Evolutionary conservation across 257 asterid species (phyloP).

Genomic region (Petrea volubilis): DNA sequence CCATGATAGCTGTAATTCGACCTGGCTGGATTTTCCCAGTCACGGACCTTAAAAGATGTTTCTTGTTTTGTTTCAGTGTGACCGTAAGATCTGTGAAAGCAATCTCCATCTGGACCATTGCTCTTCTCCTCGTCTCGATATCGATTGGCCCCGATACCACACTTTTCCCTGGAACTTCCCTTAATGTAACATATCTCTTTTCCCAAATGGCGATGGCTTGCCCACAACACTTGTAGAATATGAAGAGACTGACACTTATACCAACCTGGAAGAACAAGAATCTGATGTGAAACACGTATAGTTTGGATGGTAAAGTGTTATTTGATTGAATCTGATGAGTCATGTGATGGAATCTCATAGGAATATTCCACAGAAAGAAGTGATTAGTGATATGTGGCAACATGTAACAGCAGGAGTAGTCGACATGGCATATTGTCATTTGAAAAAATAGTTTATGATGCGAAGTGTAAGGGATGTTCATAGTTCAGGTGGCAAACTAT

Average conservation of each 20-base stretch:
- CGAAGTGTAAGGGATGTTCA: no score
- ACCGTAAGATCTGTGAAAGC: conserved; percentile 73
- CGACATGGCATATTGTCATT: no score
- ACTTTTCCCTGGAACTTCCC: conserved; percentile 81
- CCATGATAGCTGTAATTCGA: conserved; percentile 95
- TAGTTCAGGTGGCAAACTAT: no score
- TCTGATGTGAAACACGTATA: no score
- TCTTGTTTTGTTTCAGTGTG: conserved; percentile 67
- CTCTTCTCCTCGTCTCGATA: conserved; percentile 51
- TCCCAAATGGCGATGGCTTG: conserved; percentile 55
- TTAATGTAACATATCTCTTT: conserved; percentile 69
- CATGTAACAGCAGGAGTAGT: no score
- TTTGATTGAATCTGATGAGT: no score
- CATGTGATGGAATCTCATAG: no score
- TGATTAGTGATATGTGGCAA: no score
- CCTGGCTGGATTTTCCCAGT: conserved; percentile 82
- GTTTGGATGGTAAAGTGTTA: no score
- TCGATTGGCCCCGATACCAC: conserved; percentile 63
- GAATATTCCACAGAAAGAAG: no score
- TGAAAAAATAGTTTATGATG: no score
- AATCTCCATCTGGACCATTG: conserved; percentile 66
- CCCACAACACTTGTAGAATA: conserved; percentile 74
- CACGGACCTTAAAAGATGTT: conserved; percentile 69
- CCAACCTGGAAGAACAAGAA: conserved; percentile 57
- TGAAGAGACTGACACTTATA: conserved; percentile 53